Evolutionary conservation across 2,329 filamentous ascomycete species (phyloP).

Genomic region (Diaporthe nobilis): DNA sequence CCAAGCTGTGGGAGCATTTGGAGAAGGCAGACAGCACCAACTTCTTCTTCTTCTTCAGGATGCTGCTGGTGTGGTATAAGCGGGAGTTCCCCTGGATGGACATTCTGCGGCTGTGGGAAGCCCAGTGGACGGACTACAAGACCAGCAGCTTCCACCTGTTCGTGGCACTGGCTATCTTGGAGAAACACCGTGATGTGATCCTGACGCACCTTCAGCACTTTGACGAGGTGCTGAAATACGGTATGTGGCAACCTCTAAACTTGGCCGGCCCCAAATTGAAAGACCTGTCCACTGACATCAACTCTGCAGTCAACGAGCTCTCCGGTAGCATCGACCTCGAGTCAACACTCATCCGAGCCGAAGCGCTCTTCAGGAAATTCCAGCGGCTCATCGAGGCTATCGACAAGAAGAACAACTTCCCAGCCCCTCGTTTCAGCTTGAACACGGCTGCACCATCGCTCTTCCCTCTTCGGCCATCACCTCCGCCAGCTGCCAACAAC

Average conservation of each 20-base stretch:
- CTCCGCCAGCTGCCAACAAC: not conserved
- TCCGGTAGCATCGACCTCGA: slow-evolving; percentile 93
- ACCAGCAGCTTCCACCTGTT: slow-evolving; percentile 95
- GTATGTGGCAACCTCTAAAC: slow-evolving; percentile 63
- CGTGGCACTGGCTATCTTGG: slow-evolving; percentile 91
- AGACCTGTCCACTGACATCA: slow-evolving; percentile 39
- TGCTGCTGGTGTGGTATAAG: slow-evolving; percentile 99
- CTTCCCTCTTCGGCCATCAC: not conserved
- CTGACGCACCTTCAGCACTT: slow-evolving; percentile 95
- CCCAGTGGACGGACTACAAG: slow-evolving; percentile 92
- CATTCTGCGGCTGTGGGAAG: slow-evolving; percentile 90
- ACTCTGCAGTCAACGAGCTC: slow-evolving; percentile 85
- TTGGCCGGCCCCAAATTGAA: not conserved
- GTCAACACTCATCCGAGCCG: slow-evolving; percentile 87
- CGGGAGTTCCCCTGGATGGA: slow-evolving; percentile 94
- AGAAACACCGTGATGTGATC: slow-evolving; percentile 96
- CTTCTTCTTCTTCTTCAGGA: slow-evolving; percentile 99
- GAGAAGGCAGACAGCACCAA: slow-evolving; percentile 95
- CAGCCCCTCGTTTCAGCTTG: slow-evolving; percentile 62
- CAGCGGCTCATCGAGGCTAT: slow-evolving; percentile 90
- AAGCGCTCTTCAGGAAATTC: slow-evolving; percentile 89
- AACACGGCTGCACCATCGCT: slow-evolving; percentile 11
- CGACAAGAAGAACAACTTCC: slow-evolving; percentile 92
- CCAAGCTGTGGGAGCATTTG: slow-evolving; percentile 91
- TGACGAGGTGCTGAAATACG: slow-evolving; percentile 97